Evolutionary conservation across 2,329 filamentous ascomycete genomes (phyloP).

Genomic region (Aspergillus uvarum): DNA sequence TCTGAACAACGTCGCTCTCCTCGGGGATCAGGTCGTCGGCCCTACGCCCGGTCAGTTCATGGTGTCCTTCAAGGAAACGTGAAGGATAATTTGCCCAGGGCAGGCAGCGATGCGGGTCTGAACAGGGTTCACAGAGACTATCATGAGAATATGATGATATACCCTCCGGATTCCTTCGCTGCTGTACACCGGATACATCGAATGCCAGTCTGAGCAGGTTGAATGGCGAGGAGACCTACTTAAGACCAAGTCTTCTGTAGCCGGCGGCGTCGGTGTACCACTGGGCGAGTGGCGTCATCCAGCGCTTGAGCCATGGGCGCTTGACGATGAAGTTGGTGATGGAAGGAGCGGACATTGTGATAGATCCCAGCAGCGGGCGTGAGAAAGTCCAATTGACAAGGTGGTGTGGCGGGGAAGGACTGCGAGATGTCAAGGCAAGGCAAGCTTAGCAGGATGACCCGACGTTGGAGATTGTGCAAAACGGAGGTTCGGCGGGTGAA

Average conservation of each 20-base stretch:
- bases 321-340: constrained; percentile 75
- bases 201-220: constrained; percentile 14
- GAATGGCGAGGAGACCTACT: constrained; percentile 55
- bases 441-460: constrained; percentile 37
- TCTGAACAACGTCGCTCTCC: constrained; percentile 82
- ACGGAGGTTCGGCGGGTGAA: constrained; percentile 36
- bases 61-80: constrained; percentile 1
- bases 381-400: constrained; percentile 30
- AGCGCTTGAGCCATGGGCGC: constrained; percentile 79
- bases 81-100: constrained; percentile 12
- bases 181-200: constrained; percentile 5
- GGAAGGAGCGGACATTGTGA: constrained; percentile 68
- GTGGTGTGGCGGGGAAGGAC: constrained; percentile 30
- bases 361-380: constrained; percentile 22
- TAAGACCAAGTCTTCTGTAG: constrained; percentile 89
- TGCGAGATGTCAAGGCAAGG: constrained; percentile 28
- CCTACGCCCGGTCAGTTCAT: constrained; percentile 51
- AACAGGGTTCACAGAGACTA: neutral
- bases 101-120: constrained; percentile 11
- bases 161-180: constrained; percentile 1
- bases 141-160: neutral
- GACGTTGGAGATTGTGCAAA: constrained; percentile 44
- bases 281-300: constrained; percentile 76
- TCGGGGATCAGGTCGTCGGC: constrained; percentile 94
- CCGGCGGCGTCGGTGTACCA: constrained; percentile 90